Evolutionary conservation across 768 basidiomycete genomes (phyloP), one percentile per base, ranked within the genome.

Genomic region (Mycena galopus): DNA sequence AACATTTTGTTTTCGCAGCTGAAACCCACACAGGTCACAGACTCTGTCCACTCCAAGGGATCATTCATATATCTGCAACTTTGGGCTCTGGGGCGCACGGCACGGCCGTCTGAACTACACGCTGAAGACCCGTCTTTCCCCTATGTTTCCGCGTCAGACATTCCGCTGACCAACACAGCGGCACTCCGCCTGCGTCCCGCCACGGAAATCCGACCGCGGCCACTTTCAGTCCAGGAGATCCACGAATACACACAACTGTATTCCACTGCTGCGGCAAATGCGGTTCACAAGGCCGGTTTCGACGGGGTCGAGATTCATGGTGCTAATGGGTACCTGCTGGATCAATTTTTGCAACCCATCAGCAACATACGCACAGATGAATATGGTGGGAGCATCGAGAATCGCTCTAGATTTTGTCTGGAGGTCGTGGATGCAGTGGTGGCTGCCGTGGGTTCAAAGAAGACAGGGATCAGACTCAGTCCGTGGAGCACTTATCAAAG

Each of bases 371-470:
- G 92, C 19, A 88, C 86, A 7, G 92, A 94, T 77, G 81, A 86
- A 50, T 95, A 92, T 77, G 93, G 93, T 0, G 93, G 94, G 1
- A 87, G 86, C 56, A 80, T 92, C 29, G 88, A 91, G 77, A 88
- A 87, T 65, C 84, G 94, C 4, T 82, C 84, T 2, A 82, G 88
- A 29, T 93, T 94, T 77, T 74, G 79, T 0, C 80, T 91, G 12
- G 89, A 91, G 69, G 83, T 92, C 50, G 79, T 89, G 7, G 84
- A 88, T 37, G 89, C 88, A 1, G 81, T 93, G 1, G 82, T 81
- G 3, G 77, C 84, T 0, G 86, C 87, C 1, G 80, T 93, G 39
- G 93, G 93, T 0, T 78, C 83, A 33, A 86, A 89, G 29, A 84
- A 84, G 21, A 85, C 87, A 1, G 90, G 81, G 0, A 81, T 94